Evolutionary conservation across 1,139 yeast species (phyloP).

Genomic region (Cylindricascospora bacillispora): DNA sequence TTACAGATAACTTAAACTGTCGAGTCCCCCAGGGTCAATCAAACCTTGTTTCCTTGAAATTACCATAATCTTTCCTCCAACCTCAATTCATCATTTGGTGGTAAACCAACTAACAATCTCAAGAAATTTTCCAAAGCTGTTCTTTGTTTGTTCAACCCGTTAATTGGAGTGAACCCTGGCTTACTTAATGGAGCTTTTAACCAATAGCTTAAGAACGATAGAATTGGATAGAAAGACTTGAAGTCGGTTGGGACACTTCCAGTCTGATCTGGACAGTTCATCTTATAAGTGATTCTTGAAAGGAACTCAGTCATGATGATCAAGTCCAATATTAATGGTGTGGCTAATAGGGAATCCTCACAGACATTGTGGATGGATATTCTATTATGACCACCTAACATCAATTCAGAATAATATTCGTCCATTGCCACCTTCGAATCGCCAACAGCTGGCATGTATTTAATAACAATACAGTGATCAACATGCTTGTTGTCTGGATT

Average conservation of each 20-base stretch:
- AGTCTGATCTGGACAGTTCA: conserved; percentile 25
- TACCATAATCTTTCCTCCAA: conserved; percentile 70
- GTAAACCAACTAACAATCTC: conserved; percentile 82
- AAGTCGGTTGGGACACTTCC: conserved; percentile 30
- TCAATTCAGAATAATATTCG: conserved; percentile 89
- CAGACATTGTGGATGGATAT: conserved; percentile 90
- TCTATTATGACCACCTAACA: conserved; percentile 96
- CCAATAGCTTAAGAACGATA: conserved; percentile 89
- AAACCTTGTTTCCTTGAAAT: too few relatives aligned
- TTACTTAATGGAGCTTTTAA: conserved; percentile 90
- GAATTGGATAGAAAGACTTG: conserved; percentile 69
- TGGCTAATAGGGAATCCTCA: conserved; percentile 89
- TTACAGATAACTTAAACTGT: too few relatives aligned
- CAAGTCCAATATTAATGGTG: conserved; percentile 87
- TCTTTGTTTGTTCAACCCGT: conserved; percentile 91
- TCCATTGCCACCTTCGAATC: conserved; percentile 98
- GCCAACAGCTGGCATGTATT: conserved; percentile 87
- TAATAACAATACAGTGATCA: conserved; percentile 92
- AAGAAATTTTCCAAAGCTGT: conserved; percentile 82
- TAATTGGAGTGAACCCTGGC: conserved; percentile 82
- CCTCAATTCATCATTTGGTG: conserved; percentile 81
- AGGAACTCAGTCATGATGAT: conserved; percentile 83
- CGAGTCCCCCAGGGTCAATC: too few relatives aligned
- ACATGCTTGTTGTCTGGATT: conserved; percentile 65
- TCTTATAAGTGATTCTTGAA: conserved; percentile 71